Conservation (phyloP, 1,284 basidiomycete genomes). For the Microbotryomycetes sp. region DNA sequence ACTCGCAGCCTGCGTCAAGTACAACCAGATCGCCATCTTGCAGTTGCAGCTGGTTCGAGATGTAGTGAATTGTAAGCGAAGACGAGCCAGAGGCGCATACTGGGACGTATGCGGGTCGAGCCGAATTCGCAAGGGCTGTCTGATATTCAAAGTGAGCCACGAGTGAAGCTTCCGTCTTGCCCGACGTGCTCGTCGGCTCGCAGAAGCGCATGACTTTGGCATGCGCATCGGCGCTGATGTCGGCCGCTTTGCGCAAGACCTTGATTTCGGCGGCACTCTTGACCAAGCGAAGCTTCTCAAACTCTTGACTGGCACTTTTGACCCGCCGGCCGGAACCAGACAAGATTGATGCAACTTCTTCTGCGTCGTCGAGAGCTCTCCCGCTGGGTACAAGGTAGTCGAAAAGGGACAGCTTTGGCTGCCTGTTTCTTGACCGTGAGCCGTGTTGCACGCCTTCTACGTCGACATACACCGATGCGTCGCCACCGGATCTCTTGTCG, state of each 20-base stretch:
- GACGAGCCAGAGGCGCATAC: constrained; percentile 76
- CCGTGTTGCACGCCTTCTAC: constrained; percentile 35
- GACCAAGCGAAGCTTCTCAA: constrained; percentile 57
- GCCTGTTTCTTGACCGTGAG: constrained; percentile 4
- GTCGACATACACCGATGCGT: constrained; percentile 41
- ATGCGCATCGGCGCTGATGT: constrained; percentile 66
- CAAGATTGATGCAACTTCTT: constrained; percentile 39
- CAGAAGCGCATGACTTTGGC: constrained; percentile 76
- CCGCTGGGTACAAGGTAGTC: constrained; percentile 21
- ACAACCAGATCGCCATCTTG: constrained; percentile 68
- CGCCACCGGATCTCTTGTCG: constrained; percentile 12
- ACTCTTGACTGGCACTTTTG: constrained; percentile 45
- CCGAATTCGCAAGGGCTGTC: constrained; percentile 64
- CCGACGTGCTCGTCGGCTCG: constrained; percentile 38
- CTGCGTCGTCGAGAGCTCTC: constrained; percentile 19
- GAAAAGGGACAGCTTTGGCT: constrained; percentile 32
- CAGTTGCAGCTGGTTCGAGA: constrained; percentile 72
- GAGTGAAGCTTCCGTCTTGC: constrained; percentile 62
- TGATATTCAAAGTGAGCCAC: constrained; percentile 84
- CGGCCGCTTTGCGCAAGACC: constrained; percentile 65
- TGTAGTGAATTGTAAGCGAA: constrained; percentile 84
- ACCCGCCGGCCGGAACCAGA: constrained; percentile 38
- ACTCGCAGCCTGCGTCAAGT: constrained; percentile 59
- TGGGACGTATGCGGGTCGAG: constrained; percentile 79
- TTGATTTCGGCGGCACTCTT: constrained; percentile 63